phyloP scores from a whole-genome alignment of 2,329 filamentous ascomycete species.

The Leptosphaerulina australis region DNA sequence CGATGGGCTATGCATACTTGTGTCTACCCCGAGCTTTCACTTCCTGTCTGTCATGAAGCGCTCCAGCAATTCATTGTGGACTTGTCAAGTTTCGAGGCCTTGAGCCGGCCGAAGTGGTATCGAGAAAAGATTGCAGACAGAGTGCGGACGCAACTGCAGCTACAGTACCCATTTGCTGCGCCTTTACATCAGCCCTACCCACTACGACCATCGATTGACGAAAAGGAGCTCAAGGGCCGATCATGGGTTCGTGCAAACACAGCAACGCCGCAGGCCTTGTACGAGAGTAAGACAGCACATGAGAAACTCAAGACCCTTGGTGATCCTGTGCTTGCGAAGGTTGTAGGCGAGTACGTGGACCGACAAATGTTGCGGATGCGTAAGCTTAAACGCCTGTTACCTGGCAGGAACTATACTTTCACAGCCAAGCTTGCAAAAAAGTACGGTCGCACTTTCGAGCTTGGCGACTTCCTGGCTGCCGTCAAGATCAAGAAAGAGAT shows the following conservation, averaged over 20 bases:
- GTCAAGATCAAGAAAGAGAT: slow-evolving; percentile 64
- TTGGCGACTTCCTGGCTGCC: slow-evolving; percentile 56
- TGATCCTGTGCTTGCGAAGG: slow-evolving; percentile 47
- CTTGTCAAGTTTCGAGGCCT: slow-evolving; percentile 34
- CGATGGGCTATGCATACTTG: slow-evolving; percentile 66
- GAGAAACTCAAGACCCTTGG: slow-evolving; percentile 49
- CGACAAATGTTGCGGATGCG: slow-evolving; percentile 64
- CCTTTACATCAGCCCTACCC: slow-evolving; percentile 29
- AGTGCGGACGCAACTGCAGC: slow-evolving; percentile 31
- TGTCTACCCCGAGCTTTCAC: slow-evolving; percentile 33
- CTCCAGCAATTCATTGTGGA: slow-evolving; percentile 34
- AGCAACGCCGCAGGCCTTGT: slow-evolving; percentile 50
- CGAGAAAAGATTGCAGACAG: slow-evolving; percentile 32
- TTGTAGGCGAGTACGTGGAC: slow-evolving; percentile 62
- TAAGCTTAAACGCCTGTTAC: slow-evolving; percentile 61
- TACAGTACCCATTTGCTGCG: slow-evolving; percentile 32
- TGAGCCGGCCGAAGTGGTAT: slow-evolving; percentile 37
- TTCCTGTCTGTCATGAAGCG: slow-evolving; percentile 29
- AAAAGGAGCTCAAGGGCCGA: slow-evolving; percentile 41
- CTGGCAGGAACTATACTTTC: slow-evolving; percentile 67
- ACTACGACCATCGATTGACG: slow-evolving; percentile 1
- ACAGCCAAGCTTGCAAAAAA: slow-evolving; percentile 63
- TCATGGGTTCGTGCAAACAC: slow-evolving; percentile 56
- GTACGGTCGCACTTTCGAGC: slow-evolving; percentile 61
- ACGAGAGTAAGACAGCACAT: slow-evolving; percentile 49